These are phyloP conservation scores for Hawksworthiomyces lignivorus DNA, from an alignment of 2,329 filamentous ascomycete species.

Conservation along the genomic window DNA sequence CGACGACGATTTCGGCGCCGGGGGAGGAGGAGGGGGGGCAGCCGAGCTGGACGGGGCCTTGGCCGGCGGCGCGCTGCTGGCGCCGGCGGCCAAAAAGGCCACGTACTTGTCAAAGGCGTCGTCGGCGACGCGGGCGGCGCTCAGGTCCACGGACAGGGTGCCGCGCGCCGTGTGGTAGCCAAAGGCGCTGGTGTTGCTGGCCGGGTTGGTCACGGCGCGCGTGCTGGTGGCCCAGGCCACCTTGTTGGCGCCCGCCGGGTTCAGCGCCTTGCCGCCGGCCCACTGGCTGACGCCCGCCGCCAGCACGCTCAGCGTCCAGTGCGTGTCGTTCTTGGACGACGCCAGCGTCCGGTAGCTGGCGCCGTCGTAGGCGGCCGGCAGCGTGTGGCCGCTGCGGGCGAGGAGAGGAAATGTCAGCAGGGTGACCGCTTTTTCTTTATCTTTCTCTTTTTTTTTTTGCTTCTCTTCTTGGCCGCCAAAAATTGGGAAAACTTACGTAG, in stretches of 20 bases:
- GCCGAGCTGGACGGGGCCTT: not conserved
- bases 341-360: constrained; percentile 18
- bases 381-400: constrained; percentile 1
- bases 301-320: constrained; percentile 23
- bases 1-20: not conserved
- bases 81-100: not conserved
- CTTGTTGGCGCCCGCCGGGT: constrained; percentile 16
- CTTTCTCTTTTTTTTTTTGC: too few relatives aligned
- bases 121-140: not conserved
- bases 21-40: too few relatives aligned
- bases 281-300: constrained; percentile 20
- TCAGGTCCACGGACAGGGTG: constrained; percentile 3
- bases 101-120: constrained; percentile 6
- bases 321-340: constrained; percentile 18
- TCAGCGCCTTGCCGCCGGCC: constrained; percentile 12
- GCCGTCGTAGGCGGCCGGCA: constrained; percentile 13
- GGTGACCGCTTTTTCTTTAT: too few relatives aligned
- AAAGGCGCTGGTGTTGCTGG: constrained; percentile 20
- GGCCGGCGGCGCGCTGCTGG: not conserved
- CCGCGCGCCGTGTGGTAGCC: constrained; percentile 17
- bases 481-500: constrained; percentile 21
- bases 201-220: constrained; percentile 12
- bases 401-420: too few relatives aligned
- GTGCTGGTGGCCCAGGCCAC: constrained; percentile 21
- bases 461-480: not conserved